Conservation (phyloP, 495 filamentous ascomycete genomes). For the Thermochaetoides thermophila region DNA sequence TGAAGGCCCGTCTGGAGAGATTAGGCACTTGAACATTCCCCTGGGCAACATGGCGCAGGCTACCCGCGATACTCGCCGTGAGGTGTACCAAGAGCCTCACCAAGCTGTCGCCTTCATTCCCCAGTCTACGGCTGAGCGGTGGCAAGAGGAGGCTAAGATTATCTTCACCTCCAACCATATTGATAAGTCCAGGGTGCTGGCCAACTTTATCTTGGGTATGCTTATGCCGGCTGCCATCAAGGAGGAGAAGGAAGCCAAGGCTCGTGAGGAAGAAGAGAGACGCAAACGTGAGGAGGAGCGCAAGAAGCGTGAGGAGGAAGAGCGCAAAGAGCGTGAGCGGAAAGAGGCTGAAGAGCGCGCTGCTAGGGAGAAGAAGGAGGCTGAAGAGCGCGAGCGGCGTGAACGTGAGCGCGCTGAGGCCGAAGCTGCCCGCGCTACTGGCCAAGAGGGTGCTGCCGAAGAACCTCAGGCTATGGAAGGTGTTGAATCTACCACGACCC, state of each 20-base stretch:
- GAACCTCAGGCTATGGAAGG: slow-evolving; percentile 71
- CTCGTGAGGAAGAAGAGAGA: slow-evolving; percentile 40
- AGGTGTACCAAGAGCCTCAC: slow-evolving; percentile 29
- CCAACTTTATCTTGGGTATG: slow-evolving; percentile 50
- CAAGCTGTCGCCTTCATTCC: slow-evolving; percentile 58
- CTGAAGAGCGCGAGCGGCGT: slow-evolving; percentile 36
- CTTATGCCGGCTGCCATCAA: slow-evolving; percentile 77
- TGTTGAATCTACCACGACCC: slow-evolving; percentile 44
- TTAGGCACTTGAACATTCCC: slow-evolving; percentile 24
- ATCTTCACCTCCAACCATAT: slow-evolving; percentile 54
- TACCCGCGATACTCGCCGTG: slow-evolving; percentile 26
- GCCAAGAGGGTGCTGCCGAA: slow-evolving; percentile 18
- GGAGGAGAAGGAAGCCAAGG: slow-evolving; percentile 50
- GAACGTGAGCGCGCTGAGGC: slow-evolving; percentile 39
- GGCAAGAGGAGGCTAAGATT: slow-evolving; percentile 83
- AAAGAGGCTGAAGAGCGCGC: slow-evolving; percentile 47
- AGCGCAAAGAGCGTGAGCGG: slow-evolving; percentile 37
- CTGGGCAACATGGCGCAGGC: slow-evolving; percentile 8
- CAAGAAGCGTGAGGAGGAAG: slow-evolving; percentile 38
- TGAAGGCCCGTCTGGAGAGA: slow-evolving; percentile 20
- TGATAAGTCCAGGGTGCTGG: slow-evolving; percentile 58
- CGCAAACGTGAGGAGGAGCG: slow-evolving; percentile 56
- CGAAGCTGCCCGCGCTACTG: slow-evolving; percentile 29
- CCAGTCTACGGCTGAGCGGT: slow-evolving; percentile 54
- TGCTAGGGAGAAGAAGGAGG: slow-evolving; percentile 37